A percentile compares a stretch with the other conserved stretches of the same genome.
These are phyloP conservation scores for Eleusine coracana DNA, from an alignment of 176 grass and related monocot genomes.

Conservation along the genomic window DNA sequence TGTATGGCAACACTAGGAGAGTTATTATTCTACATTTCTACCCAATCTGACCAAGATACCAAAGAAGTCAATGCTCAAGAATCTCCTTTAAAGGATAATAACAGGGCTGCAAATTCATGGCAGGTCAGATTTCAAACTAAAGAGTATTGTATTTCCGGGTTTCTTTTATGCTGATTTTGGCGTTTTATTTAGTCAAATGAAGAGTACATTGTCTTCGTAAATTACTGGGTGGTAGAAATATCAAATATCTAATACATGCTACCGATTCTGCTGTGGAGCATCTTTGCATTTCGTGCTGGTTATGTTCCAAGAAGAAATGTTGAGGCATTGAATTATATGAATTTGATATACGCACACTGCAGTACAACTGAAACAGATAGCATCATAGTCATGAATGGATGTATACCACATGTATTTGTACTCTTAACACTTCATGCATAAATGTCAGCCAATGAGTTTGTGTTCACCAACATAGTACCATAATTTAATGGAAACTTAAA, in stretches of 20 bases:
- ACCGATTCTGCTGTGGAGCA: slow-evolving; percentile 4
- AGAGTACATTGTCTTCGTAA: not conserved
- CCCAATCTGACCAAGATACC: slow-evolving; percentile 77
- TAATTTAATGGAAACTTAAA: not conserved
- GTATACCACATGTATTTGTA: not conserved
- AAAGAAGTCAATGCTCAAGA: slow-evolving; percentile 71
- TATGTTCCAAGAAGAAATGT: slow-evolving; percentile 37
- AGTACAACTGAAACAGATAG: slow-evolving; percentile 1
- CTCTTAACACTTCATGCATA: slow-evolving; percentile 7
- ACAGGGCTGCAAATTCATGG: slow-evolving; percentile 58
- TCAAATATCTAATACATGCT: slow-evolving; percentile 22
- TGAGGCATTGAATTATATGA: slow-evolving; percentile 12
- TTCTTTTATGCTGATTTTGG: not conserved
- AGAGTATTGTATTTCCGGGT: not conserved
- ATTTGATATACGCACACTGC: not conserved
- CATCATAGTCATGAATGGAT: not conserved
- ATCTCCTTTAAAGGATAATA: slow-evolving; percentile 87
- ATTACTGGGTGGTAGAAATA: slow-evolving; percentile 15
- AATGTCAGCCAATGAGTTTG: slow-evolving; percentile 1
- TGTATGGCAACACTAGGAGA: slow-evolving; percentile 97
- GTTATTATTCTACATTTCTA: slow-evolving; percentile 93
- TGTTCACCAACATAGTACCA: slow-evolving; percentile 7
- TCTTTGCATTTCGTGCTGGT: slow-evolving; percentile 4
- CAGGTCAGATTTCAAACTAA: slow-evolving; percentile 65
- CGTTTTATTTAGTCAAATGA: slow-evolving; percentile 6